These are phyloP conservation scores for Myxozyma geophila DNA, from an alignment of 805 yeast genomes.

Conservation along the genomic window DNA sequence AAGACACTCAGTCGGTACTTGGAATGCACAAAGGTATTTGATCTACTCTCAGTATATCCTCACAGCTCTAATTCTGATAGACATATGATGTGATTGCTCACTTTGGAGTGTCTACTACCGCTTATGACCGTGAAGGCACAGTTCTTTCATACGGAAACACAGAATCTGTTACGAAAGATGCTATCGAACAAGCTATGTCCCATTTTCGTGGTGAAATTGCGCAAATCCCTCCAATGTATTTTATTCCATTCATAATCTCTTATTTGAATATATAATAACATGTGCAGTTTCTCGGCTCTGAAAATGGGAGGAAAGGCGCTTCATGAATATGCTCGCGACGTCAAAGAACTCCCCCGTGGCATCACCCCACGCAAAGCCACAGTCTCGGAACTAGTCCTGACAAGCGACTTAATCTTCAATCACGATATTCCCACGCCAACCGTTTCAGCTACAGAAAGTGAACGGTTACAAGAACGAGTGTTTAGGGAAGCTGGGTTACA, in stretches of 20 bases:
- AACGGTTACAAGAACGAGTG: constrained; percentile 49
- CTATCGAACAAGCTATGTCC: constrained; percentile 54
- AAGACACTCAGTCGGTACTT: constrained; percentile 74
- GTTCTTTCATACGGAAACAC: constrained; percentile 62
- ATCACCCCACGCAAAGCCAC: constrained; percentile 76
- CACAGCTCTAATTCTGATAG: constrained; percentile 1
- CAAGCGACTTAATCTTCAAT: constrained; percentile 55
- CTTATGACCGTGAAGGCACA: constrained; percentile 92
- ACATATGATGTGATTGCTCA: constrained; percentile 79
- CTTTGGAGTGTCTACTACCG: constrained; percentile 87
- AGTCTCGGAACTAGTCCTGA: constrained; percentile 58
- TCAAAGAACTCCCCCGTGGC: constrained; percentile 80
- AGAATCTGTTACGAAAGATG: constrained; percentile 60
- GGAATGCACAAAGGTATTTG: constrained; percentile 64
- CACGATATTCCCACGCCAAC: constrained; percentile 57
- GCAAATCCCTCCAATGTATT: constrained; percentile 89
- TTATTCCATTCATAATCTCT: not conserved
- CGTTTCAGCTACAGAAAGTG: constrained; percentile 44
- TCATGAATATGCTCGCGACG: constrained; percentile 91
- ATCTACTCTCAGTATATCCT: not conserved
- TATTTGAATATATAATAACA: not conserved
- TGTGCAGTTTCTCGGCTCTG: constrained; percentile 65
- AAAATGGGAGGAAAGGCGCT: constrained; percentile 93
- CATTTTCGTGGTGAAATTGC: constrained; percentile 79
- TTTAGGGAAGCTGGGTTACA: constrained; percentile 44